Conservation (phyloP, 1,284 basidiomycete genomes). For the Trichosporon faecale region DNA sequence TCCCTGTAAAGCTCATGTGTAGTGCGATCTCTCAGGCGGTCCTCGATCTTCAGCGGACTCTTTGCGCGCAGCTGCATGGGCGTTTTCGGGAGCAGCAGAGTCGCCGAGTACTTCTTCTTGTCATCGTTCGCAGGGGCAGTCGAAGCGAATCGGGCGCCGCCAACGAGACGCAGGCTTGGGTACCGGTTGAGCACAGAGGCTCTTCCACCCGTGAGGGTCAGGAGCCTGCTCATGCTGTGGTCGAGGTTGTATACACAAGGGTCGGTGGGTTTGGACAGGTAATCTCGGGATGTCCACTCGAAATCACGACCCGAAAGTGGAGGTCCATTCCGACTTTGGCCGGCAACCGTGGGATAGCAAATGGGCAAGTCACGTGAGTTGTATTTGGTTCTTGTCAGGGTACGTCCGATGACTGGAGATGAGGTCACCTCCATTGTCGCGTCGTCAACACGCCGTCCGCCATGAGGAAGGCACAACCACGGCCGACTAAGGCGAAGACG, state of each 20-base stretch:
- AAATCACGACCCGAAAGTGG: conserved; percentile 9
- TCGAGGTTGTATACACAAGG: background rate
- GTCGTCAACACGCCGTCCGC: background rate
- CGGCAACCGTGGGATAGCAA: background rate
- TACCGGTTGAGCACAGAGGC: background rate
- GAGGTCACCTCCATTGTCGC: background rate
- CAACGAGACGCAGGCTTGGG: background rate
- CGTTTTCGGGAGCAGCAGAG: conserved; percentile 80
- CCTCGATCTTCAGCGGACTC: conserved; percentile 62
- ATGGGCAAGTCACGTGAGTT: background rate
- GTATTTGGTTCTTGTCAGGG: background rate
- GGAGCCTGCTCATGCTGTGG: conserved; percentile 19
- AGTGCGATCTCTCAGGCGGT: conserved; percentile 62
- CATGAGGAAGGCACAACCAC: background rate
- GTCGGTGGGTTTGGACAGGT: background rate
- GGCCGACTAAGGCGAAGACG: background rate
- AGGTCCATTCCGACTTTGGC: background rate
- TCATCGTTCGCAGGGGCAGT: conserved; percentile 20
- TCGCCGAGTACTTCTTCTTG: conserved; percentile 59
- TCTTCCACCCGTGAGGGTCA: background rate
- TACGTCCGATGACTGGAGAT: background rate
- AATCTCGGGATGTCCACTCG: conserved; percentile 2
- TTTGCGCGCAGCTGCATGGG: conserved; percentile 73
- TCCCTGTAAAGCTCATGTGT: conserved; percentile 75
- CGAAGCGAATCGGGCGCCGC: background rate